These are phyloP conservation scores for Rhizopus sp. DNA, from an alignment of 371 early-diverging fungal species.

Conservation along the genomic window DNA sequence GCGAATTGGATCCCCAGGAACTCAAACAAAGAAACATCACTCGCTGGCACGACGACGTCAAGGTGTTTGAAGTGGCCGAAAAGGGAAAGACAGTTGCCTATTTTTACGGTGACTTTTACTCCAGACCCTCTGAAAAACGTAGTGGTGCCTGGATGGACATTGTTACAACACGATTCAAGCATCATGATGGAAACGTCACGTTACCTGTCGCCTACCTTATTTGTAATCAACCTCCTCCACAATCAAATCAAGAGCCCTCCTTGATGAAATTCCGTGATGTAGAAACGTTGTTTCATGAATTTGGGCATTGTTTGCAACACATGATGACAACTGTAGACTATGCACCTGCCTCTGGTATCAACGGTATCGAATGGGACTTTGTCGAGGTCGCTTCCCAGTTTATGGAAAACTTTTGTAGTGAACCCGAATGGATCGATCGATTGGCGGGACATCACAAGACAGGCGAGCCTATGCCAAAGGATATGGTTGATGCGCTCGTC, in stretches of 20 bases:
- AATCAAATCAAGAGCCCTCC: constrained; percentile 50
- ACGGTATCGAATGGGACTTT: constrained; percentile 71
- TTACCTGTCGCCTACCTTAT: constrained; percentile 69
- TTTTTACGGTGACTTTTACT: constrained; percentile 71
- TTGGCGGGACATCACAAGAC: constrained; percentile 63
- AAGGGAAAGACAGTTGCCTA: constrained; percentile 56
- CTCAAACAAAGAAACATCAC: constrained; percentile 40
- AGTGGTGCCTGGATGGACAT: constrained; percentile 81
- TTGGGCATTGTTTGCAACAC: constrained; percentile 72
- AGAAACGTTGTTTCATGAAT: constrained; percentile 70
- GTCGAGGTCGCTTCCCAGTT: constrained; percentile 71
- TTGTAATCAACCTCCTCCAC: constrained; percentile 68
- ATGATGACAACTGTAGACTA: constrained; percentile 69
- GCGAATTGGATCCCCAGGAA: constrained; percentile 44
- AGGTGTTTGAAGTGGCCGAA: constrained; percentile 63
- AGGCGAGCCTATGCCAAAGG: constrained; percentile 59
- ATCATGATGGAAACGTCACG: constrained; percentile 41
- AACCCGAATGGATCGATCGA: constrained; percentile 58
- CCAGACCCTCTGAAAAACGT: constrained; percentile 65
- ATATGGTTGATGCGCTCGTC: constrained; percentile 59
- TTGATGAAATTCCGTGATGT: constrained; percentile 69
- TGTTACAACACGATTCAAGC: constrained; percentile 61
- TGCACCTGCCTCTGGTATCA: constrained; percentile 69
- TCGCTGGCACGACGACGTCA: constrained; percentile 68
- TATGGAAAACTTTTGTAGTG: constrained; percentile 73